Conservation (phyloP, 495 filamentous ascomycete genomes). For the Venustampulla echinocandica region DNA sequence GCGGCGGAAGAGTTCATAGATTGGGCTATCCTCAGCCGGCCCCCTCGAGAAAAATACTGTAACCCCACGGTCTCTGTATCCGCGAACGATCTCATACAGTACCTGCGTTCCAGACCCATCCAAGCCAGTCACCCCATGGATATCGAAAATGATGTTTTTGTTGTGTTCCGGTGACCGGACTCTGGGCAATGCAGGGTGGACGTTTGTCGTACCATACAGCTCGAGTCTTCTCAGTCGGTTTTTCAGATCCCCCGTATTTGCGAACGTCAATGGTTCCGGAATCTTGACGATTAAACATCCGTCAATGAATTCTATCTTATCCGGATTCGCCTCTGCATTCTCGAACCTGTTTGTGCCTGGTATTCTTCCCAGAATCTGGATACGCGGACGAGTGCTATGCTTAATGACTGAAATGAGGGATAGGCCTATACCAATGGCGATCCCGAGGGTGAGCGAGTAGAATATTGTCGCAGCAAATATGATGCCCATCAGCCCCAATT, state of each 20-base stretch:
- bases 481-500: constrained; percentile 76
- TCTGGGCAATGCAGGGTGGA: constrained; percentile 80
- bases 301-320: constrained; percentile 77
- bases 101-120: constrained; percentile 93
- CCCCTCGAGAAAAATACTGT: constrained; percentile 84
- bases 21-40: constrained; percentile 47
- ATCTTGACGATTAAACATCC: constrained; percentile 95
- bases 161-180: constrained; percentile 65
- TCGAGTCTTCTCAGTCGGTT: constrained; percentile 74
- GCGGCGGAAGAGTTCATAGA: constrained; percentile 64
- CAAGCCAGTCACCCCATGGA: constrained; percentile 86
- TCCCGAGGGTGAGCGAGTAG: constrained; percentile 76
- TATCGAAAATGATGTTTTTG: constrained; percentile 88
- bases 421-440: constrained; percentile 80
- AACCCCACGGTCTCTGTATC: constrained; percentile 62
- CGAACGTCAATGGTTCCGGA: constrained; percentile 91
- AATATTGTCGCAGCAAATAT: constrained; percentile 92
- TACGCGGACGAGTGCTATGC: constrained; percentile 82
- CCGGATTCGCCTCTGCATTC: constrained; percentile 74
- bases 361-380: constrained; percentile 91
- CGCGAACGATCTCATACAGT: constrained; percentile 74
- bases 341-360: constrained; percentile 77
- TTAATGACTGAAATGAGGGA: constrained; percentile 84
- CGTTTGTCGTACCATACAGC: constrained; percentile 71
- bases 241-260: constrained; percentile 91